Conservation (phyloP, 2,329 filamentous ascomycete genomes). For the Penicillium expansum region DNA sequence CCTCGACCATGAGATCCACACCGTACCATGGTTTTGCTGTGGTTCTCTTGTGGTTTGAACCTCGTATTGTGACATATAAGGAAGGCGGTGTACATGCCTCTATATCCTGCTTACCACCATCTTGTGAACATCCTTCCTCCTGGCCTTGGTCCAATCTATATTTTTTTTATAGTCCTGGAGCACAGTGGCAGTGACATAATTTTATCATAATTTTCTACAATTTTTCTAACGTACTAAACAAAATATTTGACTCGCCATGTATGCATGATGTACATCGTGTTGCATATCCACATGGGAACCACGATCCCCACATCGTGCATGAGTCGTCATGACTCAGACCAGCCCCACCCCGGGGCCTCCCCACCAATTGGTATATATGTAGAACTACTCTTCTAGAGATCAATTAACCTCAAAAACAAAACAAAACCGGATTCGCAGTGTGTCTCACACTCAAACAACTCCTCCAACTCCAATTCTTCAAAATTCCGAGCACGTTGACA, state of each 20-base stretch:
- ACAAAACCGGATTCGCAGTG: fast-evolving
- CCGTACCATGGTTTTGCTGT: neutral
- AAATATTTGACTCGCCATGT: neutral
- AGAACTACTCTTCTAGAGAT: neutral
- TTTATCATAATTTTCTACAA: neutral
- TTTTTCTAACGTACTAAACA: neutral
- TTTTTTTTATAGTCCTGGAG: neutral
- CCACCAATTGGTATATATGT: neutral
- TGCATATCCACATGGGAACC: neutral
- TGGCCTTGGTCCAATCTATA: too few species aligned
- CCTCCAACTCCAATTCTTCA: neutral
- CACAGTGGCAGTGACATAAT: neutral
- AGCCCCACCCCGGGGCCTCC: neutral
- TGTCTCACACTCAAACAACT: neutral
- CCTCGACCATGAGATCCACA: neutral
- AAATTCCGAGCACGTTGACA: neutral
- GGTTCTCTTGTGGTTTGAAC: neutral
- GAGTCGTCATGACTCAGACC: neutral
- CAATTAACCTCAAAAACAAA: neutral
- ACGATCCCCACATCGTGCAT: neutral
- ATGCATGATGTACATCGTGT: neutral
- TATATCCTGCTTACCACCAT: neutral
- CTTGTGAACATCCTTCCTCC: neutral
- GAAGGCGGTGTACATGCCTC: neutral
- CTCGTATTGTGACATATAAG: neutral